phyloP scores from a whole-genome alignment of 495 filamentous ascomycete species.

The Neurospora sp. region DNA sequence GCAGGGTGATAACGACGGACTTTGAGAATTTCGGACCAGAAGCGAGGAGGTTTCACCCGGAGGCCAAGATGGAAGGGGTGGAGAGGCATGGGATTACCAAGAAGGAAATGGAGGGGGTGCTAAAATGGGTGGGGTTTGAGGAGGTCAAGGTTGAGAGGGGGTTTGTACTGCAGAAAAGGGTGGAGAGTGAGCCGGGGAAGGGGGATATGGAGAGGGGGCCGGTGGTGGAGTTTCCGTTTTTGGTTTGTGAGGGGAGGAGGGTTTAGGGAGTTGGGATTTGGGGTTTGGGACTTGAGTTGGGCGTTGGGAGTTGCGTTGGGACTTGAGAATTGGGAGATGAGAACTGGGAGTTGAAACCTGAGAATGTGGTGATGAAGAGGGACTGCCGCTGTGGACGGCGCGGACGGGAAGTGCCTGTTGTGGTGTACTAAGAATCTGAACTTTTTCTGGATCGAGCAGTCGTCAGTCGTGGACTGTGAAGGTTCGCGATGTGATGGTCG shows the following conservation, averaged over 20 bases:
- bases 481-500: too few species aligned
- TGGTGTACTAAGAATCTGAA: too few species aligned
- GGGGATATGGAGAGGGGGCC: slow-evolving; percentile 15
- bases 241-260: slow-evolving; percentile 37
- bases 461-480: too few species aligned
- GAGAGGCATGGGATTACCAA: slow-evolving; percentile 42
- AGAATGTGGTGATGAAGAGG: too few species aligned
- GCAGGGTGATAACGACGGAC: slow-evolving; percentile 38
- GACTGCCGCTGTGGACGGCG: too few species aligned
- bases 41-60: slow-evolving; percentile 41
- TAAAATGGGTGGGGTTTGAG: slow-evolving; percentile 37
- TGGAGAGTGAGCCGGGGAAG: slow-evolving; percentile 29
- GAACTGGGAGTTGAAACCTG: too few species aligned
- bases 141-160: slow-evolving; percentile 33
- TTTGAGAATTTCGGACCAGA: slow-evolving; percentile 47
- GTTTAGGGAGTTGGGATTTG: too few species aligned
- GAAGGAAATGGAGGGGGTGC: slow-evolving; percentile 25
- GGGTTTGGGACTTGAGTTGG: too few species aligned
- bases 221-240: slow-evolving; percentile 38
- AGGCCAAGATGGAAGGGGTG: slow-evolving; percentile 40
- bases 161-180: slow-evolving; percentile 36
- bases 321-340: too few species aligned
- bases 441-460: too few species aligned
- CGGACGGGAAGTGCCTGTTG: too few species aligned
- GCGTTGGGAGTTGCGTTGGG: too few species aligned